Percentiles rank a stretch among this genome's conserved stretches.
Conservation (phyloP, 176 grass and related monocot genomes). For the Lolium rigidum region DNA sequence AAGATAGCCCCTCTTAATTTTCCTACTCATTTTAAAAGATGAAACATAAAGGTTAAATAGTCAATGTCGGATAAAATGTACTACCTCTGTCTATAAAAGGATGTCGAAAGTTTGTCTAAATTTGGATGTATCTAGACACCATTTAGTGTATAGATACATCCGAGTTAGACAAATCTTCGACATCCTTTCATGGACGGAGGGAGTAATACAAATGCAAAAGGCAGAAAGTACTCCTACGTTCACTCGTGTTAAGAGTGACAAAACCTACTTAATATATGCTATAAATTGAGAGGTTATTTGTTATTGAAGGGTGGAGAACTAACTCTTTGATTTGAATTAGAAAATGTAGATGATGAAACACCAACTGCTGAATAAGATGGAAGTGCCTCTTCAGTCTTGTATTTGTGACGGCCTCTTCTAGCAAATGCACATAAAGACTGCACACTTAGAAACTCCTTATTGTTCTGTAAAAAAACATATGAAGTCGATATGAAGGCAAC, state of each 20-base stretch:
- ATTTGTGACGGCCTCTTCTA: slow-evolving; percentile 67
- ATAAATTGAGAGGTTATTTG: slow-evolving; percentile 24
- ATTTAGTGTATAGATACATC: too few relatives aligned
- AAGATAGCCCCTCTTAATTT: neutral
- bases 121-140: too few relatives aligned
- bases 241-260: neutral
- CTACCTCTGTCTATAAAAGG: too few relatives aligned
- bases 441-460: slow-evolving; percentile 58
- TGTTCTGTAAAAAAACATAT: slow-evolving; percentile 58
- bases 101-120: too few relatives aligned
- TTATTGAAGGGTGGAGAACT: slow-evolving; percentile 39
- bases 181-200: too few relatives aligned
- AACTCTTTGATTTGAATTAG: slow-evolving; percentile 82
- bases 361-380: slow-evolving; percentile 80
- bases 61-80: neutral
- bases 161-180: too few relatives aligned
- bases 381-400: slow-evolving; percentile 68
- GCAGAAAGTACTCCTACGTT: neutral
- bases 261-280: slow-evolving; percentile 8
- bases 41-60: neutral
- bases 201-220: slow-evolving; percentile 2
- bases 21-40: slow-evolving; percentile 18
- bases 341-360: slow-evolving; percentile 68
- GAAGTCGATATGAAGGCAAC: slow-evolving; percentile 11
- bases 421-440: slow-evolving; percentile 54